Base-by-base conservation (phyloP, 257 asterid species). In the Knoxia roxburghii region DNA sequence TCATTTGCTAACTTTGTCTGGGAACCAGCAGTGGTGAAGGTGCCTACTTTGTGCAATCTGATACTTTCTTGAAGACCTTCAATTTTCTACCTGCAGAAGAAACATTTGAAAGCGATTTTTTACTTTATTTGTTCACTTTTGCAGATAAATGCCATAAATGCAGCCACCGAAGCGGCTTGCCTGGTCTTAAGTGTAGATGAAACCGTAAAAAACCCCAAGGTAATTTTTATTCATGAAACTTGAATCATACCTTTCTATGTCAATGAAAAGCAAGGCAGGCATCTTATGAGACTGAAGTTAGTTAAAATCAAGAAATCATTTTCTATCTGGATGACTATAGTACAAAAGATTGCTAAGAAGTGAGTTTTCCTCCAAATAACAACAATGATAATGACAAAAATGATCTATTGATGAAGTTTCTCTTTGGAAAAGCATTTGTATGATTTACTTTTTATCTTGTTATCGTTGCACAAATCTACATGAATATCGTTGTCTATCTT, bases 101-200 rank as follows among this genome's bases (percentile, higher is more conserved):
- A 27, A 50, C 15, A 9, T 66, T 74, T 29, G 29, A 33, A 37
- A 39, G 9, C 17, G 32, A 33, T 48, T 7, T 56, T 23, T 57
- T 29, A 24, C 49, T 46, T 26, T 27, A 9, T 45, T 26, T 63
- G 24, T 60, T 72, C 27, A 15, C 58, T 70, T 43, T 63, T 66
- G 56, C 83, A 88, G 97, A 83, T 90, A 40, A 88, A 88, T 78
- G 96, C 97, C 73, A 90, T 90, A 56, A 88, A 90, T 69, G 97
- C 96, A 12, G 96, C 97, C 40, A 88, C 96, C 0, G 97, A 91
- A 82, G 97, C 96, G 33, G 96, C 95, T 64, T 91, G 95, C 81
- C 89, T 88, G 27, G 84, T 91, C 61, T 71, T 88, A 61, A 88
- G 95, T 67, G 97, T 91, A 48, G 96, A 88, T 61, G 96, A 88